Conservation (phyloP, 2,329 filamentous ascomycete species). For the Thelonectria blattea region DNA sequence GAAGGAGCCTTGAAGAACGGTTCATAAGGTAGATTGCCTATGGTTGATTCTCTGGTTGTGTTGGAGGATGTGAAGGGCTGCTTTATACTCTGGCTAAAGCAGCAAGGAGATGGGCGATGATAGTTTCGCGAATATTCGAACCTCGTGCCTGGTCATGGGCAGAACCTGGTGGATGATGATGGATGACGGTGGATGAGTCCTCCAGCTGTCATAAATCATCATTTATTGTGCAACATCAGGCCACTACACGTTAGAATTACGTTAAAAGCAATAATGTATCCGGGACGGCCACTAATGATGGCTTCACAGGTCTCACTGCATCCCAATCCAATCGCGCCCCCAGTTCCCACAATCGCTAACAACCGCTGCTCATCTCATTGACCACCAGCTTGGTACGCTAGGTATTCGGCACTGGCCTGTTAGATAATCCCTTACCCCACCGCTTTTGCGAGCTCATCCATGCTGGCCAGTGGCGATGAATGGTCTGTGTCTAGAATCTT, state of each 20-base stretch:
- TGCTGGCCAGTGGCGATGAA: too few species aligned
- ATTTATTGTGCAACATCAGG: neutral
- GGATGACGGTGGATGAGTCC: neutral
- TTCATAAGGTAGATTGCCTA: conserved; percentile 31
- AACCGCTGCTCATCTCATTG: too few species aligned
- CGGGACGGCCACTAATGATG: too few species aligned
- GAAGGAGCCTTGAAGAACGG: conserved; percentile 32
- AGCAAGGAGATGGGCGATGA: neutral
- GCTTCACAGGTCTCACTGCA: too few species aligned
- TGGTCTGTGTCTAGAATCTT: too few species aligned
- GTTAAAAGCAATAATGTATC: too few species aligned
- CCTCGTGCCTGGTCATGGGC: neutral
- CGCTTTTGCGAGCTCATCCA: too few species aligned
- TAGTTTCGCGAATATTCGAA: neutral
- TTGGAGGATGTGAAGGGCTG: conserved; percentile 20
- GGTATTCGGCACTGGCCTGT: too few species aligned
- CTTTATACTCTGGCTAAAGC: conserved; percentile 40
- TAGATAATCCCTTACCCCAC: too few species aligned
- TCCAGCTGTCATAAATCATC: neutral
- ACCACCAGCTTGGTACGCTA: too few species aligned
- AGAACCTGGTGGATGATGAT: neutral
- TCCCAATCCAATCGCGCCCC: too few species aligned
- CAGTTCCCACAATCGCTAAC: too few species aligned
- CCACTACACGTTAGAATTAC: neutral
- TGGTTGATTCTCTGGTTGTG: conserved; percentile 24